phyloP scores from a whole-genome alignment of 257 asterid genomes.

The Gardenia jasminoides region DNA sequence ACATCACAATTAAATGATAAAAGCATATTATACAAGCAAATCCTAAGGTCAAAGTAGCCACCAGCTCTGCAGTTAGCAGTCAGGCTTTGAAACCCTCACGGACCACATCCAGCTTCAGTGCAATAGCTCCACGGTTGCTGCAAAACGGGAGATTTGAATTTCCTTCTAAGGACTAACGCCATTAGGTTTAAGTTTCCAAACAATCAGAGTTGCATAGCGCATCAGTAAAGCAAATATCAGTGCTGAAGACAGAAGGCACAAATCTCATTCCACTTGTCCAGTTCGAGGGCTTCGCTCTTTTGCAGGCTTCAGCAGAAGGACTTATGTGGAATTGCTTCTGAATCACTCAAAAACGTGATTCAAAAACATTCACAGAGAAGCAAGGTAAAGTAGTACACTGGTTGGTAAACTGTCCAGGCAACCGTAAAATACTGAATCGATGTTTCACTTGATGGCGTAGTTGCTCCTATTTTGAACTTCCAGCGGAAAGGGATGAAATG shows the following conservation, averaged over 20 bases:
- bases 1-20: no score
- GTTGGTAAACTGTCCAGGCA: not conserved
- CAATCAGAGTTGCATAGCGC: not conserved
- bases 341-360: not conserved
- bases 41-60: no score
- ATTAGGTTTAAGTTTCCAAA: not conserved
- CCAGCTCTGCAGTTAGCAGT: no score
- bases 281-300: not conserved
- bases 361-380: not conserved
- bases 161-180: not conserved
- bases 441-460: not conserved
- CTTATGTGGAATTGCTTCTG: not conserved
- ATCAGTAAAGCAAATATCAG: not conserved
- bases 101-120: not conserved
- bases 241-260: not conserved
- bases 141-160: not conserved
- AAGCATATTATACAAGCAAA: no score
- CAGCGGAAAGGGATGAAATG: slow-evolving; percentile 15
- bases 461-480: slow-evolving; percentile 14
- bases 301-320: not conserved
- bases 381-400: not conserved
- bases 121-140: not conserved
- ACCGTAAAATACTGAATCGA: not conserved
- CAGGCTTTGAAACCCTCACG: not conserved
- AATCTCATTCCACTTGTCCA: not conserved